phyloP scores from a whole-genome alignment of 1,139 yeast species.

The Candida buenavistaensis region DNA sequence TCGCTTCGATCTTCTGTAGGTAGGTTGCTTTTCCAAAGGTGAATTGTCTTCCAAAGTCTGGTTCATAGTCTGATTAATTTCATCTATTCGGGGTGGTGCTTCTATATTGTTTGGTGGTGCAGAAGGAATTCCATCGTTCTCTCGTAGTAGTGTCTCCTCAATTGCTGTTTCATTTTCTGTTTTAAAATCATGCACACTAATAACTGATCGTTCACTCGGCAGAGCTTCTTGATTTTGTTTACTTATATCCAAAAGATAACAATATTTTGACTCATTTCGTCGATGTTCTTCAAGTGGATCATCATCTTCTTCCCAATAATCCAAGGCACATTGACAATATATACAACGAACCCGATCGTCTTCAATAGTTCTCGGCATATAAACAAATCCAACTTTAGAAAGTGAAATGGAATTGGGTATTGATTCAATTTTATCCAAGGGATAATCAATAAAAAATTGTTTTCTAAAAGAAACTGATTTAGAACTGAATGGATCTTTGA shows the following conservation, averaged over 20 bases:
- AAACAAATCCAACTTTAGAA: conserved; percentile 57
- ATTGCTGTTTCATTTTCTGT: not conserved
- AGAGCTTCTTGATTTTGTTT: conserved; percentile 3
- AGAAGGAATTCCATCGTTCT: too few relatives aligned
- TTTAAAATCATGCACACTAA: not conserved
- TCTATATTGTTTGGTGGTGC: too few relatives aligned
- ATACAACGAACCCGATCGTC: conserved; percentile 73
- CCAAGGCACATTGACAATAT: conserved; percentile 67
- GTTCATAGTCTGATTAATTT: too few relatives aligned
- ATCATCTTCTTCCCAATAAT: conserved; percentile 72
- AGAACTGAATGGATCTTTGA: conserved; percentile 28
- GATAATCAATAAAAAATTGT: conserved; percentile 59
- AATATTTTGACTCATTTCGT: conserved; percentile 40
- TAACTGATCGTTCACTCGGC: too few relatives aligned
- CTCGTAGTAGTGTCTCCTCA: too few relatives aligned
- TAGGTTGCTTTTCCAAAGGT: not conserved
- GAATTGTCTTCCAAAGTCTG: not conserved
- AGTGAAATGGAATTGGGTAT: conserved; percentile 41
- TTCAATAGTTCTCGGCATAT: conserved; percentile 38
- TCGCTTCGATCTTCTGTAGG: conserved; percentile 7
- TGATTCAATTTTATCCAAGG: conserved; percentile 41
- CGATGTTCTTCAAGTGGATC: conserved; percentile 59
- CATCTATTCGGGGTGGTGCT: too few relatives aligned
- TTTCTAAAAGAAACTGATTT: conserved; percentile 44
- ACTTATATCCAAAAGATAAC: conserved; percentile 43